A percentile compares a stretch with the other conserved stretches of the same genome.
These are phyloP conservation scores for Colletotrichum sp. DNA, from an alignment of 2,329 filamentous ascomycete genomes.

Conservation along the genomic window DNA sequence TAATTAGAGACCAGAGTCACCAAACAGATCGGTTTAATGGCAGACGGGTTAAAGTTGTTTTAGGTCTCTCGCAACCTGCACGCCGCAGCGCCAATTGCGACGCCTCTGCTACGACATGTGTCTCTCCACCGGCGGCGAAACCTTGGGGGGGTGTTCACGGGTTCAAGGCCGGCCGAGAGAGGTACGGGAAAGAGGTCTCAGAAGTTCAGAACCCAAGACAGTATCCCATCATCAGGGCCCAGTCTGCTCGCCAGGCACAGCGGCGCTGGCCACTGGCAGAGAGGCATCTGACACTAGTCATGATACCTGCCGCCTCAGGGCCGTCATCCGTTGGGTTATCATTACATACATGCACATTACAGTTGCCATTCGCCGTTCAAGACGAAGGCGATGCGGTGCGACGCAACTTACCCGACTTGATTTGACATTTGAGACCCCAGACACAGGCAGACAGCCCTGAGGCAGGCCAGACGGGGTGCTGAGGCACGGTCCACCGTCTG, in stretches of 20 bases:
- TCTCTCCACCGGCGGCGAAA: constrained; percentile 12
- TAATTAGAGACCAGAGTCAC: background rate
- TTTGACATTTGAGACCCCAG: background rate
- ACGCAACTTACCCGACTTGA: background rate
- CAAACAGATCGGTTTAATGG: background rate
- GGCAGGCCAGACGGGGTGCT: background rate
- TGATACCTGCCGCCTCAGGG: constrained; percentile 3
- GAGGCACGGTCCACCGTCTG: background rate
- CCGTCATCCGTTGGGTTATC: background rate
- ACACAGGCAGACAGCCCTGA: background rate
- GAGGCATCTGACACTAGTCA: constrained; percentile 19
- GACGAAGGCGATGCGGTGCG: background rate
- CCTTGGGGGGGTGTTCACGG: constrained; percentile 3
- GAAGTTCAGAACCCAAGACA: constrained; percentile 11
- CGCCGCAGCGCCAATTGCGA: background rate
- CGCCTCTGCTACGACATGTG: constrained; percentile 10
- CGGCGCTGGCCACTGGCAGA: background rate
- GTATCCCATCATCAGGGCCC: constrained; percentile 12
- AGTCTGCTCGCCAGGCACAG: background rate
- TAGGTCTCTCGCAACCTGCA: background rate
- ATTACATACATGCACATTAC: background rate
- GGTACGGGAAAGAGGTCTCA: constrained; percentile 17
- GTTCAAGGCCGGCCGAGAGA: background rate
- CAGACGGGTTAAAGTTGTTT: background rate
- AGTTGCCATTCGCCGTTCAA: background rate